Base-by-base conservation (phyloP, 345 rosid genomes). In the Salix dunnii region DNA sequence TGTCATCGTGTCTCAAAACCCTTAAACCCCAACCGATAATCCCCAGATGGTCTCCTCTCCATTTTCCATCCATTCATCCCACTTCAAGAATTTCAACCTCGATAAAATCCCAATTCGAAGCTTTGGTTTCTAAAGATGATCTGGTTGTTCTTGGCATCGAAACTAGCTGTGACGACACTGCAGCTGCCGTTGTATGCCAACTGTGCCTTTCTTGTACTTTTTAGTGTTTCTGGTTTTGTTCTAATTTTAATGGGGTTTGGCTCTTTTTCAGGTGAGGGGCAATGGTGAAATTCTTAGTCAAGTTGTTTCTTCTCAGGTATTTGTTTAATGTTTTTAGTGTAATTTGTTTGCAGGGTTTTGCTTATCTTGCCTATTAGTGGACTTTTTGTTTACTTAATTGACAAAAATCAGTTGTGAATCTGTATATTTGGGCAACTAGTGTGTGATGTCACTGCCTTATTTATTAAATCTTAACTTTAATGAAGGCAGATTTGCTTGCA, bases 81-180 rank as follows among this genome's bases (percentile, higher is more conserved):
- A 62, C 77, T 83, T 79, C 78, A 2, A 72, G 40, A 6, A 38
- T 7, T 60, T 21, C 67, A 73, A 25, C 20, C 70, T 74, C 78
- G 25, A 53, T 79, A 10, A 76, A 68, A 17, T 7, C 79, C 75
- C 53, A 38, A 16, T 51, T 49, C 13, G 65, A 74, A 67, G 31
- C 1, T 72, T 40, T 51, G 61, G 68, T 38, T 55, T 20, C 67
- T 5, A 85, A 70, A 53, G 90, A 84, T 49, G 90, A 87, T 79
- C 86, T 95, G 86, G 85, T 93, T 43, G 91, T 95, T 78, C 89
- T 95, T 25, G 99, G 99, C 46, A 91, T 95, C 77, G 99, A 95
- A 84, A 95, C 94, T 25, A 93, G 99, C 85, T 95, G 99, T 63
- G 98, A 95, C 60, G 98, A 93, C 88, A 95, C 99, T 13, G 99